Conservation (phyloP, 495 filamentous ascomycete species). For the Astrocystis sublimbata region DNA sequence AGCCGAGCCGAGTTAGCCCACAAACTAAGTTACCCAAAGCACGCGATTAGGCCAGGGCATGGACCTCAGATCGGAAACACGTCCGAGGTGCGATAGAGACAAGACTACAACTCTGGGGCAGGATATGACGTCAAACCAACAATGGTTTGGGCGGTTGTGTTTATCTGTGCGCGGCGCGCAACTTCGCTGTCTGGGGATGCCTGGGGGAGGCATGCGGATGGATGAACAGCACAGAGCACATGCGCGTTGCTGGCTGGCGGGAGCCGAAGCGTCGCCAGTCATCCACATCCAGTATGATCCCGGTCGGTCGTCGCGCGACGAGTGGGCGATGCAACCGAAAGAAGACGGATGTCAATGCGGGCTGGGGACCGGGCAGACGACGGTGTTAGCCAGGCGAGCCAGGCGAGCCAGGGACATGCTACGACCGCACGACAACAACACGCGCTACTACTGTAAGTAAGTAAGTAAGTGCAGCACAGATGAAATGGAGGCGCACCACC, state of each 20-base stretch:
- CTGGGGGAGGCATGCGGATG: not conserved
- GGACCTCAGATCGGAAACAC: slow-evolving; percentile 7
- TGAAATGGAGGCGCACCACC: too few species aligned
- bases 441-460: not conserved
- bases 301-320: not conserved
- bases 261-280: not conserved
- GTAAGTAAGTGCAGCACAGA: not conserved
- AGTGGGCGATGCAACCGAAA: slow-evolving; percentile 11
- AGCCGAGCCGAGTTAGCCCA: not conserved
- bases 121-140: slow-evolving; percentile 2
- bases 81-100: not conserved
- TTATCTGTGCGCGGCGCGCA: slow-evolving; percentile 7
- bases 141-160: slow-evolving; percentile 1
- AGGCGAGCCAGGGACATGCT: not conserved
- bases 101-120: not conserved
- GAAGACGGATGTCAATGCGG: slow-evolving; percentile 10
- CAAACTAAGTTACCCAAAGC: not conserved
- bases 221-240: slow-evolving; percentile 3
- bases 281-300: not conserved
- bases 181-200: not conserved
- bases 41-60: not conserved
- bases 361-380: not conserved
- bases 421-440: not conserved
- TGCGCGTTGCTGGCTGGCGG: not conserved
- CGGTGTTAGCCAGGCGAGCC: not conserved